Conservation (phyloP, 2,329 filamentous ascomycete species). For the Nemania diffusa region DNA sequence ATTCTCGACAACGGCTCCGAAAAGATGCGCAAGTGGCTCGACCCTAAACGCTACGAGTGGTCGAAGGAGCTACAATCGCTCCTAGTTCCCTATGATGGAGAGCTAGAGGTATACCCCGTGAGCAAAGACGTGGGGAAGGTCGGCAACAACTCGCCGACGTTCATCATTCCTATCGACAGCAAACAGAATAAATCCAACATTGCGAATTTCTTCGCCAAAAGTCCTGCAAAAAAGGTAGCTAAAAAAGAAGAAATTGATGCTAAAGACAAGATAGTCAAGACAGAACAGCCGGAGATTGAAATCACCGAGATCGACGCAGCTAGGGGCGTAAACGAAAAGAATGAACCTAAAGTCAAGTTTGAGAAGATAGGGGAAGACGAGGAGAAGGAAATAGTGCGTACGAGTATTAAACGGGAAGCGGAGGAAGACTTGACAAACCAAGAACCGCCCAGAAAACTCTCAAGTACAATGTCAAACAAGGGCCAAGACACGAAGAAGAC, state of each 20-base stretch:
- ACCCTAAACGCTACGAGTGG: constrained; percentile 79
- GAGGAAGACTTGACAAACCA: constrained; percentile 34
- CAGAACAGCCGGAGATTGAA: constrained; percentile 41
- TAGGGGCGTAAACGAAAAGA: constrained; percentile 7
- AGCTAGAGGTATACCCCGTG: constrained; percentile 87
- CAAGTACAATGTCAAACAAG: constrained; percentile 29
- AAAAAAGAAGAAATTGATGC: constrained; percentile 11
- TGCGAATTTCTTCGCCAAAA: constrained; percentile 86
- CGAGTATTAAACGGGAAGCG: constrained; percentile 46
- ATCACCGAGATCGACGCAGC: constrained; percentile 43
- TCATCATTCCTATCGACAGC: constrained; percentile 84
- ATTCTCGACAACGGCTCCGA: constrained; percentile 82
- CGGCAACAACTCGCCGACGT: constrained; percentile 86
- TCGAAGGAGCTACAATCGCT: constrained; percentile 79
- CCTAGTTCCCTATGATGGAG: constrained; percentile 81
- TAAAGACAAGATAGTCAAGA: neutral
- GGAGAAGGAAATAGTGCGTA: neutral
- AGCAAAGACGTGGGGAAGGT: constrained; percentile 92
- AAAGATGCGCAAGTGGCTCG: constrained; percentile 78
- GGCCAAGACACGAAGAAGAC: neutral
- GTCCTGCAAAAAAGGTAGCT: constrained; percentile 41
- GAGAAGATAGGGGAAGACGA: constrained; percentile 26
- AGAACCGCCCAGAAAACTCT: constrained; percentile 44
- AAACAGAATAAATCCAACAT: constrained; percentile 93
- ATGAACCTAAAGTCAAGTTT: constrained; percentile 22